Percentiles rank a stretch among this genome's conserved stretches.
Conservation (phyloP, 495 filamentous ascomycete genomes). For the Penicillium soppii region DNA sequence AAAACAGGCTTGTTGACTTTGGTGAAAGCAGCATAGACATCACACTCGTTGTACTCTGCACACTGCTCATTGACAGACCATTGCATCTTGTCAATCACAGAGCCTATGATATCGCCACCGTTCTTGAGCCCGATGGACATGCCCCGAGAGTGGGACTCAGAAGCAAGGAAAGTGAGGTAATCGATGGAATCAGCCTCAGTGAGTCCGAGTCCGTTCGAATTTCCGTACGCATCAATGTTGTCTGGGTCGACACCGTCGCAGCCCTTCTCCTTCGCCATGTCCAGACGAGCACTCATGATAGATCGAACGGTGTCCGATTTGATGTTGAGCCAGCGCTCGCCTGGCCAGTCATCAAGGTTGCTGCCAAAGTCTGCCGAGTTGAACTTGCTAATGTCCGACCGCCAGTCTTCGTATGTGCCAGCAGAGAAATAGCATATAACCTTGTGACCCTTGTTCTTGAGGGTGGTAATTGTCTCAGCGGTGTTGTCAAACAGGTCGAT, state of each 20-base stretch:
- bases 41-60: constrained; percentile 58
- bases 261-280: constrained; percentile 57
- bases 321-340: constrained; percentile 66
- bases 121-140: constrained; percentile 70
- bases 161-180: constrained; percentile 59
- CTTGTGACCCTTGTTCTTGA: constrained; percentile 38
- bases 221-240: constrained; percentile 66
- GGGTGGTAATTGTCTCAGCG: constrained; percentile 4
- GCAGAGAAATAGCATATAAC: constrained; percentile 77
- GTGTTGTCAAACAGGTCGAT: constrained; percentile 15
- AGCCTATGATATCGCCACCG: constrained; percentile 55
- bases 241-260: constrained; percentile 74
- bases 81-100: constrained; percentile 56
- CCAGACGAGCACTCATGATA: constrained; percentile 59
- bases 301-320: constrained; percentile 53
- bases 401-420: constrained; percentile 61
- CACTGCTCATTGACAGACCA: constrained; percentile 77
- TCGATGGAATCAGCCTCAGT: constrained; percentile 54
- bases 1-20: constrained; percentile 66
- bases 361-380: constrained; percentile 49
- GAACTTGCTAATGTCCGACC: constrained; percentile 57
- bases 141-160: constrained; percentile 45
- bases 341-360: constrained; percentile 61
- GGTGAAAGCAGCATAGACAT: constrained; percentile 55
- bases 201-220: constrained; percentile 56